These are phyloP conservation scores for Myxozyma udenii DNA, from an alignment of 805 yeast species.

Conservation along the genomic window DNA sequence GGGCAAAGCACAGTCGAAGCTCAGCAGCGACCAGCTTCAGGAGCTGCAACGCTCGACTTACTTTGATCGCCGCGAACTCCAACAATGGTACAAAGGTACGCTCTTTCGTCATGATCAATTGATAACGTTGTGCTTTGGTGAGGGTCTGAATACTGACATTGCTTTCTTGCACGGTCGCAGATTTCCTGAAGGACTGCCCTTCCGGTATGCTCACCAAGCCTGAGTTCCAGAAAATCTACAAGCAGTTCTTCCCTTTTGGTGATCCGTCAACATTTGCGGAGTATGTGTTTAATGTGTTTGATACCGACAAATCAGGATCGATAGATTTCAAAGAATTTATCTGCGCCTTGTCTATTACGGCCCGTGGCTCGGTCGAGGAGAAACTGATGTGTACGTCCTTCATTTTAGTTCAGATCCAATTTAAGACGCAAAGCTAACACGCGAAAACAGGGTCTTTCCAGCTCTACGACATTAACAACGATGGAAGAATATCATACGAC, in stretches of 20 bases:
- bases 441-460: conserved; percentile 78
- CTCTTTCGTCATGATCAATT: neutral
- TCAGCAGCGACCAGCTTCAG: conserved; percentile 84
- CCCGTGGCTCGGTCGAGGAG: conserved; percentile 75
- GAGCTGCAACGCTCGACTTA: conserved; percentile 81
- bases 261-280: conserved; percentile 90
- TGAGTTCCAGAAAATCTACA: conserved; percentile 87
- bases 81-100: conserved; percentile 92
- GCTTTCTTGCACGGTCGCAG: conserved; percentile 8
- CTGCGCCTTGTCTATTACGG: conserved; percentile 77
- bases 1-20: conserved; percentile 94
- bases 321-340: conserved; percentile 93
- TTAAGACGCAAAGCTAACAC: neutral
- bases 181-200: conserved; percentile 91
- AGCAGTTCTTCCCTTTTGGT: conserved; percentile 97
- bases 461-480: conserved; percentile 76
- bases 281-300: conserved; percentile 84
- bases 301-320: conserved; percentile 70
- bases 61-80: conserved; percentile 88
- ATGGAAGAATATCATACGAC: conserved; percentile 69
- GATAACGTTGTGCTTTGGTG: neutral
- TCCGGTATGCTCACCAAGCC: conserved; percentile 79
- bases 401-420: too few species aligned
- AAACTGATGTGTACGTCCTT: conserved; percentile 45
- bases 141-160: neutral